A percentile compares a stretch with the other conserved stretches of the same genome.
Conservation (phyloP, 768 basidiomycete genomes). For the Leccinum boreale region DNA sequence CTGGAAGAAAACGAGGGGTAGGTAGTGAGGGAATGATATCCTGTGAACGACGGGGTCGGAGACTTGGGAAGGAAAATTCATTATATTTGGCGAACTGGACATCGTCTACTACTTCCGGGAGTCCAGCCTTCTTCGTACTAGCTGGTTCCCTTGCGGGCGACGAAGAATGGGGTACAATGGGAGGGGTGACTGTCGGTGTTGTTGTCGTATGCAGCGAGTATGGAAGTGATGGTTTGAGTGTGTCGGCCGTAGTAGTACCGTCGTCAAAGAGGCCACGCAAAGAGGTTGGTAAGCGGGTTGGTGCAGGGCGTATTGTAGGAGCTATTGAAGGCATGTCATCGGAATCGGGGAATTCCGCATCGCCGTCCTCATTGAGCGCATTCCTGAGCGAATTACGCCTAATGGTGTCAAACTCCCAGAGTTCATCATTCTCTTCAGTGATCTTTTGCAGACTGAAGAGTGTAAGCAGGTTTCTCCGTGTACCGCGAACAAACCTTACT, state of each 20-base stretch:
- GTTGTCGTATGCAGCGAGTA: slow-evolving; percentile 20
- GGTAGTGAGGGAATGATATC: slow-evolving; percentile 40
- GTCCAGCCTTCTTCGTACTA: slow-evolving; percentile 30
- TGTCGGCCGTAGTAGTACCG: slow-evolving; percentile 38
- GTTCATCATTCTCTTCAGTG: slow-evolving; percentile 33
- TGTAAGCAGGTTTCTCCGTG: slow-evolving; percentile 5
- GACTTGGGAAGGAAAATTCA: slow-evolving; percentile 54
- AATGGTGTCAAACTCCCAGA: slow-evolving; percentile 80
- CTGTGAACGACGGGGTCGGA: slow-evolving; percentile 56
- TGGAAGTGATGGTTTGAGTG: slow-evolving; percentile 40
- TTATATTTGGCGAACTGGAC: slow-evolving; percentile 43
- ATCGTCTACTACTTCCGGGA: slow-evolving; percentile 37
- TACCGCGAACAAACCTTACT: slow-evolving; percentile 29
- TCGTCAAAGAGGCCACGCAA: slow-evolving; percentile 78
- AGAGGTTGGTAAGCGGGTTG: slow-evolving; percentile 68
- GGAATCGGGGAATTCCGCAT: slow-evolving; percentile 14
- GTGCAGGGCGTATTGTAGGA: slow-evolving; percentile 48
- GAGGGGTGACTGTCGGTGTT: slow-evolving; percentile 27
- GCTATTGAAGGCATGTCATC: slow-evolving; percentile 22
- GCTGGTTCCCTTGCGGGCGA: slow-evolving; percentile 37
- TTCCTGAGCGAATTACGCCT: slow-evolving; percentile 39
- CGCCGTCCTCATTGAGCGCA: slow-evolving; percentile 23
- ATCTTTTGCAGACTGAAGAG: slow-evolving; percentile 19
- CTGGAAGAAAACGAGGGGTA: slow-evolving; percentile 21
- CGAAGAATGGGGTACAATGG: slow-evolving; percentile 26